phyloP scores from a whole-genome alignment of 1,284 basidiomycete genomes.

The Leccinum olivaceoglutinosum region DNA sequence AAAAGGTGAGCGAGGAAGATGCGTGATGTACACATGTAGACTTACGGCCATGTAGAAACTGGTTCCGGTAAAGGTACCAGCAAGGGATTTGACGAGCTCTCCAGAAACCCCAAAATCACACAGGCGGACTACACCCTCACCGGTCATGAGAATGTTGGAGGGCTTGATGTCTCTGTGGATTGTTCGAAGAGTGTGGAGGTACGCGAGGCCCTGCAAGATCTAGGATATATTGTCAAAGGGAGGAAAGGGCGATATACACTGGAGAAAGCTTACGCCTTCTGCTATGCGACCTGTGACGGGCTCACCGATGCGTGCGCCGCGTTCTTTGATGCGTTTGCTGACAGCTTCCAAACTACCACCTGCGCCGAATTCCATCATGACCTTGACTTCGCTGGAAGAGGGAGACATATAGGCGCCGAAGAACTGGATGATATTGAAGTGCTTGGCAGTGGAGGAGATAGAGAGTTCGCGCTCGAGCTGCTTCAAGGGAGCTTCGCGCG shows the following conservation, averaged over 20 bases:
- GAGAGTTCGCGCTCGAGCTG: slow-evolving; percentile 91
- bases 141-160: slow-evolving; percentile 88
- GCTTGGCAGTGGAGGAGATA: slow-evolving; percentile 82
- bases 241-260: slow-evolving; percentile 5
- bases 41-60: slow-evolving; percentile 96
- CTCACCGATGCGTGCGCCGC: slow-evolving; percentile 82
- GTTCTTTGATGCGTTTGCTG: slow-evolving; percentile 79
- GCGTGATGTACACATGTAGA: slow-evolving; percentile 16
- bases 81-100: slow-evolving; percentile 86
- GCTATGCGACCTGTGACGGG: slow-evolving; percentile 89
- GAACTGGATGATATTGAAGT: slow-evolving; percentile 88
- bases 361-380: slow-evolving; percentile 94
- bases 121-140: slow-evolving; percentile 84
- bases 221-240: slow-evolving; percentile 30
- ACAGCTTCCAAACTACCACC: slow-evolving; percentile 86
- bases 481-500: slow-evolving; percentile 87
- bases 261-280: slow-evolving; percentile 62
- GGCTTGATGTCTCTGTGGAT: slow-evolving; percentile 99
- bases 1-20: slow-evolving; percentile 7
- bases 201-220: slow-evolving; percentile 88
- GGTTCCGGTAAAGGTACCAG: slow-evolving; percentile 95
- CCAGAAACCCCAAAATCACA: slow-evolving; percentile 97
- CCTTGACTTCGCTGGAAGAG: slow-evolving; percentile 89
- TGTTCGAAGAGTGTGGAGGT: slow-evolving; percentile 86
- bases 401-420: slow-evolving; percentile 95